A percentile compares a stretch with the other conserved stretches of the same genome.
phyloP scores from a whole-genome alignment of 257 asterid genomes.

The Penstemon newberryi region DNA sequence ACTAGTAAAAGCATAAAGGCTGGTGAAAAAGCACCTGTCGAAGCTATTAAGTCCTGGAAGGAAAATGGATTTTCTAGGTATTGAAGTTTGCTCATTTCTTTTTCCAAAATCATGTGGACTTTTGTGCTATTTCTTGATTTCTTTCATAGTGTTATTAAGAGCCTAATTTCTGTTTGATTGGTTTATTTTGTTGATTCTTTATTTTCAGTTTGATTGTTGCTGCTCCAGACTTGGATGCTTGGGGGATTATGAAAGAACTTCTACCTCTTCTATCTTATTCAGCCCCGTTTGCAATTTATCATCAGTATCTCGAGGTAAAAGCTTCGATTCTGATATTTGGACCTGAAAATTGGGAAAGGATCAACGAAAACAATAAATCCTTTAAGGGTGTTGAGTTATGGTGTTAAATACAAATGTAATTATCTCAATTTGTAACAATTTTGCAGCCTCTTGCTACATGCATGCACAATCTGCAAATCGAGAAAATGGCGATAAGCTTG shows the following conservation, averaged over 20 bases:
- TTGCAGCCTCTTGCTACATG: slow-evolving; percentile 91
- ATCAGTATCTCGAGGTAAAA: slow-evolving; percentile 83
- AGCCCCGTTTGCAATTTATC: slow-evolving; percentile 93
- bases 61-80: slow-evolving; percentile 95
- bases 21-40: slow-evolving; percentile 75
- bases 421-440: background rate
- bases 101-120: background rate
- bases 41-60: slow-evolving; percentile 64
- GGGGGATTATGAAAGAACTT: slow-evolving; percentile 74
- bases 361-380: background rate
- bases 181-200: background rate
- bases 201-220: slow-evolving; percentile 76
- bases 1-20: slow-evolving; percentile 47
- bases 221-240: slow-evolving; percentile 77
- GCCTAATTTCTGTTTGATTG: slow-evolving; percentile 19
- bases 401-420: slow-evolving; percentile 4
- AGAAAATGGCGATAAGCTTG: slow-evolving; percentile 81
- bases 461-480: slow-evolving; percentile 83
- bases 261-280: slow-evolving; percentile 83
- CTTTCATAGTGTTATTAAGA: background rate
- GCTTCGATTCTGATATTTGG: background rate
- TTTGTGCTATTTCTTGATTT: background rate
- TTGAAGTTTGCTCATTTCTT: slow-evolving; percentile 1
- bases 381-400: background rate
- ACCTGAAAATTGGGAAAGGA: background rate